phyloP scores from a whole-genome alignment of 2,329 filamentous ascomycete species.

The Trichoderma asperellum region DNA sequence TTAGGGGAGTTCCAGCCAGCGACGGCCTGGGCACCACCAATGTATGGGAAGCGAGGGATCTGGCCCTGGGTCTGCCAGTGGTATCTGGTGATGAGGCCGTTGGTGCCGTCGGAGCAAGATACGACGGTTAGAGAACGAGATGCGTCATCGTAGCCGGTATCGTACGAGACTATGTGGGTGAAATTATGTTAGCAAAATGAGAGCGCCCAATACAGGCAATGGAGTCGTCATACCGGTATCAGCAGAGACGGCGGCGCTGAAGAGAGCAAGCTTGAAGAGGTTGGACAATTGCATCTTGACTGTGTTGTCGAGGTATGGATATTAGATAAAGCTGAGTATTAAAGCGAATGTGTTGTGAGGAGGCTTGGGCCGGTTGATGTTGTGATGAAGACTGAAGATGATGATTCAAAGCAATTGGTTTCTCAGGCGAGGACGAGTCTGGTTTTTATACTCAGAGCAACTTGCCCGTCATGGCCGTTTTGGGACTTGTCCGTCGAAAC shows the following conservation, averaged over 20 bases:
- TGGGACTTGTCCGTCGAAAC: not conserved
- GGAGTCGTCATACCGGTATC: slow-evolving; percentile 37
- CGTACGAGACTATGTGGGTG: slow-evolving; percentile 64
- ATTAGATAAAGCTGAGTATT: not conserved
- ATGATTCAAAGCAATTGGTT: slow-evolving; percentile 9
- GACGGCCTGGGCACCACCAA: slow-evolving; percentile 59
- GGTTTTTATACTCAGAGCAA: slow-evolving; percentile 11
- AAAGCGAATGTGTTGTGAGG: not conserved
- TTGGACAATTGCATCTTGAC: slow-evolving; percentile 51
- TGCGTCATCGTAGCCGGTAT: slow-evolving; percentile 69
- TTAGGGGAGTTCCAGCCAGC: slow-evolving; percentile 58
- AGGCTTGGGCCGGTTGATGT: not conserved
- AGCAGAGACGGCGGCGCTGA: slow-evolving; percentile 45
- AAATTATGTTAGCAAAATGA: slow-evolving; percentile 29
- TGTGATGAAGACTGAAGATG: slow-evolving; percentile 16
- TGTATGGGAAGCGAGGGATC: slow-evolving; percentile 56
- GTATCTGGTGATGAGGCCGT: slow-evolving; percentile 67
- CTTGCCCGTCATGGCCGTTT: not conserved
- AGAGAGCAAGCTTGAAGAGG: slow-evolving; percentile 46
- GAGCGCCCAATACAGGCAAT: not conserved
- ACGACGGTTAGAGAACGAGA: slow-evolving; percentile 59
- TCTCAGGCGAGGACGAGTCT: slow-evolving; percentile 7
- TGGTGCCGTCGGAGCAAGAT: slow-evolving; percentile 68
- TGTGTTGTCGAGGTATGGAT: not conserved
- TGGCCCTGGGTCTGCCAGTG: slow-evolving; percentile 60